Base-by-base conservation (phyloP, 108 stramenopile species). In the Discostella stelligeroides region DNA sequence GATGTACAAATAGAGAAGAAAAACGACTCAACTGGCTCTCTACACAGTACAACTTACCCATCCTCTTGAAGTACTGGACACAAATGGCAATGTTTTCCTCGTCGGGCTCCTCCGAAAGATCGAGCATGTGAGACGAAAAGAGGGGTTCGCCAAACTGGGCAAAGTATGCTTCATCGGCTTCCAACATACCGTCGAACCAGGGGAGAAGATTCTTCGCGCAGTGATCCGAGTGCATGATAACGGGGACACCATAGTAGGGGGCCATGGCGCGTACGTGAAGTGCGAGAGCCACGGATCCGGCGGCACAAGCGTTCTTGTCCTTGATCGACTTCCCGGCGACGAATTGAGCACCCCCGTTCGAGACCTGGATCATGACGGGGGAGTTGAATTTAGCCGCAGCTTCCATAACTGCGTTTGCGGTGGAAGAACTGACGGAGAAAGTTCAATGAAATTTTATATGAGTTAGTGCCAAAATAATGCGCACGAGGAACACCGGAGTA, bases 21-120 rank as follows among this genome's bases (percentile, higher is more conserved):
- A 6, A 17, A 13, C 55, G 51, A 18, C 15, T 37, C 14, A 21
- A 41, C 38, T 27, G 11, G 1, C 45, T 50, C 34, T 8, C 20
- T 40, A 27, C n/a, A 43, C 10, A 14, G 37, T n/a, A 55, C 21
- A 30, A 56, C 55, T 56, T 27, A 56, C 55, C 76, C 91, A 96
- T 88, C 67, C 80, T 82, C 83, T 94, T 92, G 76, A 97, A 92
- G 80, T 97, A 97, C 80, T 95, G 86, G 40, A 92, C 92, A 82
- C 97, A 98, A 75, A 96, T 98, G 50, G 59, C 85, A 67, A 98
- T 97, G 89, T 98, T 98, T 84, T 98, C 97, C 81, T 97, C 95
- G 68, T 94, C 84, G 23, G 95, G 86, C 66, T 98, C 97, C 86
- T 98, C 97, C 49, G 92, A 95, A 63, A 98, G 86, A 72, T 98